These are phyloP conservation scores for Epichloe brachyelytri DNA, from an alignment of 2,329 filamentous ascomycete species.

Conservation along the genomic window DNA sequence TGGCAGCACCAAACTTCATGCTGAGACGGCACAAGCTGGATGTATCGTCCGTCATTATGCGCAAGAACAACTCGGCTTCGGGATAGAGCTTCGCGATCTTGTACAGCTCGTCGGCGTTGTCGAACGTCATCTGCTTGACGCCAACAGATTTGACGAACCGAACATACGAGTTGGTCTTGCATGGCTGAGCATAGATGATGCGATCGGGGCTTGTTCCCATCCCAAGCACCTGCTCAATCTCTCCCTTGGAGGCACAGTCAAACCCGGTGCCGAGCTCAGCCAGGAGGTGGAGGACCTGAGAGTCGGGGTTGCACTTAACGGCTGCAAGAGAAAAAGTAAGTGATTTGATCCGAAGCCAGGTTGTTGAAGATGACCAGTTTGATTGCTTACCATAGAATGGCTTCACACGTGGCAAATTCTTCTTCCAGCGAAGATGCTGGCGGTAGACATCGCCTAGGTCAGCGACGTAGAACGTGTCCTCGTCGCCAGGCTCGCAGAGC, in stretches of 20 bases:
- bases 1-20: constrained; percentile 89
- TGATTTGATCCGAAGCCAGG: neutral
- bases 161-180: constrained; percentile 98
- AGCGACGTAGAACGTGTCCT: constrained; percentile 96
- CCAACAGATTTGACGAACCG: constrained; percentile 73
- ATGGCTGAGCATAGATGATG: constrained; percentile 98
- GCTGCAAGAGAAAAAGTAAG: constrained; percentile 37
- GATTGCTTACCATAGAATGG: constrained; percentile 74
- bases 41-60: constrained; percentile 93
- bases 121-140: constrained; percentile 98
- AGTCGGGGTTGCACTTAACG: constrained; percentile 97
- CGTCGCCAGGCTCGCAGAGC: constrained; percentile 78
- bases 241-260: constrained; percentile 94
- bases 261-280: constrained; percentile 85
- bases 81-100: constrained; percentile 93
- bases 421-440: constrained; percentile 97
- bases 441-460: constrained; percentile 98
- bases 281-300: constrained; percentile 76
- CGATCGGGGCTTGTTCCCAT: constrained; percentile 75
- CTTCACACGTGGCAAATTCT: constrained; percentile 80
- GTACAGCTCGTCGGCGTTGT: constrained; percentile 94
- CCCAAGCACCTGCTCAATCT: constrained; percentile 83
- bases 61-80: constrained; percentile 78
- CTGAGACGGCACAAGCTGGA: constrained; percentile 88
- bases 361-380: neutral